Evolutionary conservation across 331 rosid genomes (phyloP).

Genomic region (Acacia pycnantha): DNA sequence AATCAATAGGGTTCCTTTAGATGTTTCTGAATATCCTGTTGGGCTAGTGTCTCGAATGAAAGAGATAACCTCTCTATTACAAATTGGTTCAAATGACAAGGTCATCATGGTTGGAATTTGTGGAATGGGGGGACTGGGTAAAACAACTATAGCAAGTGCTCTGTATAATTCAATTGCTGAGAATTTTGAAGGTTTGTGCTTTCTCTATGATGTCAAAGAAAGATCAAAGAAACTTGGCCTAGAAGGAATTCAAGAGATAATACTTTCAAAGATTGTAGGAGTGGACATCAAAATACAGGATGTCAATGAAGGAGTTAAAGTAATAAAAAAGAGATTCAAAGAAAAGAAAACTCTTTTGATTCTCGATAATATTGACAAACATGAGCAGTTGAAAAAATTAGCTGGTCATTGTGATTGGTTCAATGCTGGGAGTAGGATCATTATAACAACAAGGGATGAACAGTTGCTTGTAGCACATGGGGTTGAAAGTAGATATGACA

Average conservation of each 20-base stretch:
- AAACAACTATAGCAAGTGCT: slow-evolving; percentile 4
- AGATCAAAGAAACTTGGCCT: too few relatives aligned
- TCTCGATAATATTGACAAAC: neutral
- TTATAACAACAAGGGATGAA: neutral
- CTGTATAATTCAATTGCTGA: neutral
- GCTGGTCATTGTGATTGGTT: neutral
- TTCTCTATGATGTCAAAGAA: neutral
- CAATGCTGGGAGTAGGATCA: neutral
- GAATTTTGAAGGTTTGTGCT: neutral
- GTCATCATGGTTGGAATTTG: neutral
- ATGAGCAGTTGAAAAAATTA: neutral
- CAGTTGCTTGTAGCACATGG: neutral
- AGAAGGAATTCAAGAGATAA: too few relatives aligned
- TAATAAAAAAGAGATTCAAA: neutral
- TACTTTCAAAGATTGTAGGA: too few relatives aligned
- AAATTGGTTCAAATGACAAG: neutral
- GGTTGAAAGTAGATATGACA: neutral
- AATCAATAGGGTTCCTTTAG: neutral
- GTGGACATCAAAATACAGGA: neutral
- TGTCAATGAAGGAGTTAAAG: neutral
- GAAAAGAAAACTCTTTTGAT: neutral
- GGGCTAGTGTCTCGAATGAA: neutral
- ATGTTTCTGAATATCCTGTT: neutral
- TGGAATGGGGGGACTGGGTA: neutral
- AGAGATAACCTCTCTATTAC: neutral